Base-by-base conservation (phyloP, 163 green algal species). In the Botryococcus braunii region DNA sequence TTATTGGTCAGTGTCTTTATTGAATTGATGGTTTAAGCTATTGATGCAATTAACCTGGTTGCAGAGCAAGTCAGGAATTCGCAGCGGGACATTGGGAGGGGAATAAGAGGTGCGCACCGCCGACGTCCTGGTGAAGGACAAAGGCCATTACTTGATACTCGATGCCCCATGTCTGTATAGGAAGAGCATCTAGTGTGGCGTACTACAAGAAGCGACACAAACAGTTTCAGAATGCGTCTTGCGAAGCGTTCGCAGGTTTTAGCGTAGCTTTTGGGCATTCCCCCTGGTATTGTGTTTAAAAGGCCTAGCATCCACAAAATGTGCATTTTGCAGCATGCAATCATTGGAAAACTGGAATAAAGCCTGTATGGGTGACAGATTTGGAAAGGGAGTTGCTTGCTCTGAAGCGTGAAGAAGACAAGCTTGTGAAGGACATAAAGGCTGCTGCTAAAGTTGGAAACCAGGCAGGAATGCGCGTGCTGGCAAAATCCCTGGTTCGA, bases 401-500 rank as follows among this genome's bases (percentile, higher is more conserved):
- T 17, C 69, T 96, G 40, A 74, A 83, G 46, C 74, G 88, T 0
- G 84, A 96, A 61, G 90, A 97, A 70, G 59, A 82, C 35, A 92
- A 92, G 71, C 75, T 94, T 9, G 78, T 94, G 1, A 76, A 63
- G 52, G 82, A 81, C 57, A 75, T 73, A 36, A 75, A 75, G 50
- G 73, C 75, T 5, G 82, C 87, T 2, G 88, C 90, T 4, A 87
- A 85, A 56, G 69, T 79, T 31, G 77, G 78, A 64, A 92, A 94
- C 62, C 69, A 81, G 62, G 68, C 72, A 13, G 73, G 70, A 2
- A 79, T 79, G 0, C 78, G 81, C 1, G 69, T 89, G 34, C 71
- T 96, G 59, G 91, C 91, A 1, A 91, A 96, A 74, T 82, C 81
- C 9, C 78, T 96, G 5, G 79, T 96, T 17, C 76, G 90, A 23